Evolutionary conservation across 2,329 filamentous ascomycete genomes (phyloP).

Genomic region (Daldinia eschscholtzii): DNA sequence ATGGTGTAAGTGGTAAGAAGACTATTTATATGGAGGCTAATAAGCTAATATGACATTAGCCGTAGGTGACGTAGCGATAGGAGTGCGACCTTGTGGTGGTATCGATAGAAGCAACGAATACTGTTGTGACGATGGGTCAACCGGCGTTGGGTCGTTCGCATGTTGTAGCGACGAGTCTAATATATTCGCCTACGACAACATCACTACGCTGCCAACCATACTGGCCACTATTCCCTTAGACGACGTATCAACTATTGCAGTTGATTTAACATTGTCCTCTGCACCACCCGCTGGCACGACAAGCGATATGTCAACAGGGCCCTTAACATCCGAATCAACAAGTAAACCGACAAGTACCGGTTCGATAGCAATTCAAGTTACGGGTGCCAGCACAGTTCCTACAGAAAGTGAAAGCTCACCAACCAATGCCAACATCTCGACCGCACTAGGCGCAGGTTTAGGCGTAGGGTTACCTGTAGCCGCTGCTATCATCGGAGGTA

Average conservation of each 20-base stretch:
- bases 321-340: neutral
- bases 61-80: neutral
- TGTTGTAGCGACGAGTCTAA: constrained; percentile 23
- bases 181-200: constrained; percentile 26
- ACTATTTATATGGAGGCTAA: neutral
- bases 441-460: constrained; percentile 25
- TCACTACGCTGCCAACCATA: constrained; percentile 28
- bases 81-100: constrained; percentile 33
- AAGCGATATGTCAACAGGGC: neutral
- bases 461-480: constrained; percentile 30
- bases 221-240: constrained; percentile 25
- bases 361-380: constrained; percentile 3
- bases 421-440: neutral
- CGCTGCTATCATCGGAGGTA: constrained; percentile 26
- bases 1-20: constrained; percentile 10
- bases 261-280: constrained; percentile 1
- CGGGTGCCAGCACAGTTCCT: neutral
- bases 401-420: neutral
- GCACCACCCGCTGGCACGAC: neutral
- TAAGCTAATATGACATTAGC: constrained; percentile 10
- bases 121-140: constrained; percentile 35
- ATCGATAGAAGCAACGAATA: constrained; percentile 29
- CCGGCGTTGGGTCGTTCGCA: constrained; percentile 28
- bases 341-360: neutral
- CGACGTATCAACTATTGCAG: neutral